Evolutionary conservation across 1,284 basidiomycete species (phyloP).

Genomic region (Uromyces viciae-fabae): DNA sequence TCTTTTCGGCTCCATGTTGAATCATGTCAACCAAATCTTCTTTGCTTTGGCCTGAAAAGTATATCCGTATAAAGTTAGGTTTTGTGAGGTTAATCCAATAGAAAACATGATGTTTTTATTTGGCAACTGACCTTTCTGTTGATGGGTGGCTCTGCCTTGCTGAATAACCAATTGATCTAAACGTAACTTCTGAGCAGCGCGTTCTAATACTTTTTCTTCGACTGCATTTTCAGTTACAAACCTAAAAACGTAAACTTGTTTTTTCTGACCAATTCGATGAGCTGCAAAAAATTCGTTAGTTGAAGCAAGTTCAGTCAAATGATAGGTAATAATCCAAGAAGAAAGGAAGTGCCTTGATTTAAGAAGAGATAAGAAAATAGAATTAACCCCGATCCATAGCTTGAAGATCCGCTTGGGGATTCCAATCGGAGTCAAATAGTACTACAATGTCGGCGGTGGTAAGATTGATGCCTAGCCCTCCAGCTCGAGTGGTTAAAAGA

Average conservation of each 20-base stretch:
- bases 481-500: slow-evolving; percentile 84
- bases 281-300: no score
- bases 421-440: slow-evolving; percentile 92
- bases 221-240: slow-evolving; percentile 77
- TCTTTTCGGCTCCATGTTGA: slow-evolving; percentile 93
- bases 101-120: no score
- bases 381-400: slow-evolving; percentile 93
- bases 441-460: slow-evolving; percentile 90
- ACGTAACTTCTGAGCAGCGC: slow-evolving; percentile 78
- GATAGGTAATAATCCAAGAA: slow-evolving; percentile 61
- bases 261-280: slow-evolving; percentile 40
- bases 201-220: slow-evolving; percentile 84
- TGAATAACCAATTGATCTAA: slow-evolving; percentile 96
- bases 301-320: neutral
- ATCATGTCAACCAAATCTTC: slow-evolving; percentile 98
- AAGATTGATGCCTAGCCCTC: slow-evolving; percentile 80
- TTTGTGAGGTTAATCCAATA: no score
- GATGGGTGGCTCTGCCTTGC: slow-evolving; percentile 69
- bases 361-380: no score
- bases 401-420: slow-evolving; percentile 93
- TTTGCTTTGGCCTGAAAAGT: slow-evolving; percentile 68
- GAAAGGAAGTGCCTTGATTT: slow-evolving; percentile 87
- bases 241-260: slow-evolving; percentile 64
- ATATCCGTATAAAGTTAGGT: no score
- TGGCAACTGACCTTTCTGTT: slow-evolving; percentile 54